These are phyloP conservation scores for Verticillium alfalfae DNA, from an alignment of 2,329 filamentous ascomycete species.

Conservation along the genomic window DNA sequence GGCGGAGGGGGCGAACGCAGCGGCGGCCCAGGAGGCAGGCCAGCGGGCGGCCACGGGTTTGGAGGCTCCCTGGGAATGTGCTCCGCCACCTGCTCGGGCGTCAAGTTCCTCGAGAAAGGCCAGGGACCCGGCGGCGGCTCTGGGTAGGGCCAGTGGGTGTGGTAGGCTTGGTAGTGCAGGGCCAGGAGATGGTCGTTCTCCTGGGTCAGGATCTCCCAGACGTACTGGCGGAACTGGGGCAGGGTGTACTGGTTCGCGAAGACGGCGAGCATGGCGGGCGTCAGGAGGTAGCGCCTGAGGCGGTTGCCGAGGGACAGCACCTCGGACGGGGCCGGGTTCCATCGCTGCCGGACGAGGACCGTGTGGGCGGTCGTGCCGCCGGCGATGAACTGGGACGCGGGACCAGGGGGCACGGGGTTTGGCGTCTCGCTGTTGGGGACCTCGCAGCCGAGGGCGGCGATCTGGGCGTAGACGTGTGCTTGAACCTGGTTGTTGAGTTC, in stretches of 20 bases:
- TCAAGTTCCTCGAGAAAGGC: not conserved
- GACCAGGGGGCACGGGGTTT: not conserved
- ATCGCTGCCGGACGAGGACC: not conserved
- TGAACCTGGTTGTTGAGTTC: not conserved
- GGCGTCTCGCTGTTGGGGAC: not conserved
- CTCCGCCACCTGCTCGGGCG: not conserved
- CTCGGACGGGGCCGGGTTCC: not conserved
- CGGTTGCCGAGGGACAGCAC: not conserved
- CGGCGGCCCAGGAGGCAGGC: not conserved
- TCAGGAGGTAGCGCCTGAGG: not conserved
- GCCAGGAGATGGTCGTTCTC: not conserved
- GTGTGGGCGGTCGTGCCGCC: not conserved
- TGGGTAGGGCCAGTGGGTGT: not conserved
- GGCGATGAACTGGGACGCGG: not conserved
- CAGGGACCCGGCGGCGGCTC: not conserved
- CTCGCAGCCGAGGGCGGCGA: not conserved
- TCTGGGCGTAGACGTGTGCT: not conserved
- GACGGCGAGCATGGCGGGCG: not conserved
- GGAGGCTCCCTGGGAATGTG: not conserved
- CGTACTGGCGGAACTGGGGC: not conserved
- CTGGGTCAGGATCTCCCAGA: not conserved
- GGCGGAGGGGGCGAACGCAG: not conserved
- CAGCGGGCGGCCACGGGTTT: too few species aligned
- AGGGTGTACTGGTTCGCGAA: not conserved
- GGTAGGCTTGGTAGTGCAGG: not conserved